Evolutionary conservation across 305 asterid genomes (phyloP).

Genomic region (Solanum hybrid): DNA sequence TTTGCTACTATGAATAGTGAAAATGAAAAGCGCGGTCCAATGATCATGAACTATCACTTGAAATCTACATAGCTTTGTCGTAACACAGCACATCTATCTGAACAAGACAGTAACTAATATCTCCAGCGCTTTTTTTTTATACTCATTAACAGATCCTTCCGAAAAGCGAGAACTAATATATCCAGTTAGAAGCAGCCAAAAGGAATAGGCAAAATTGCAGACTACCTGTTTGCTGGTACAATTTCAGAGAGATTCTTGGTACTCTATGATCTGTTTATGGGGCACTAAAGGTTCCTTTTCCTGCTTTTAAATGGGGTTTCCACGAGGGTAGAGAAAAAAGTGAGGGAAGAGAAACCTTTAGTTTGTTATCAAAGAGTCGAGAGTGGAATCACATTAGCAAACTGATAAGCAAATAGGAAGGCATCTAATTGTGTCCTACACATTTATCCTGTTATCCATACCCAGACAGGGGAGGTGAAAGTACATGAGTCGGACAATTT

Average conservation of each 20-base stretch:
- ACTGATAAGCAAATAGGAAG: not conserved
- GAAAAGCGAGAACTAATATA: not conserved
- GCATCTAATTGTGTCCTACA: not conserved
- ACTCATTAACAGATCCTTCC: not conserved
- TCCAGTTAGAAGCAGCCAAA: not conserved
- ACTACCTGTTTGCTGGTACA: not conserved
- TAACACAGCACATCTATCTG: not conserved
- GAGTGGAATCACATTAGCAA: not conserved
- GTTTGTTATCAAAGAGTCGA: not conserved
- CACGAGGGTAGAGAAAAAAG: not conserved
- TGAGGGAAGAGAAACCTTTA: not conserved
- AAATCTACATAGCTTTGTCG: not conserved
- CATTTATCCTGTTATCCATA: not conserved
- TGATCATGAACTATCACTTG: not conserved
- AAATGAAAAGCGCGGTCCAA: not conserved
- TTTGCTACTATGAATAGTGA: not conserved
- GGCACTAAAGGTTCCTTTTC: not conserved
- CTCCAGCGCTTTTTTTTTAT: not conserved
- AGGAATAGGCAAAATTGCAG: not conserved
- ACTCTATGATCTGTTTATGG: not conserved
- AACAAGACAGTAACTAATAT: not conserved
- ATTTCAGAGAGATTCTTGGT: not conserved
- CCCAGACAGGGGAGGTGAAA: not conserved
- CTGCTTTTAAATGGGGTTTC: not conserved
- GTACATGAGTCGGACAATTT: not conserved